Evolutionary conservation across 1,139 yeast species (phyloP).

Genomic region (Scheffersomyces illinoinensis): DNA sequence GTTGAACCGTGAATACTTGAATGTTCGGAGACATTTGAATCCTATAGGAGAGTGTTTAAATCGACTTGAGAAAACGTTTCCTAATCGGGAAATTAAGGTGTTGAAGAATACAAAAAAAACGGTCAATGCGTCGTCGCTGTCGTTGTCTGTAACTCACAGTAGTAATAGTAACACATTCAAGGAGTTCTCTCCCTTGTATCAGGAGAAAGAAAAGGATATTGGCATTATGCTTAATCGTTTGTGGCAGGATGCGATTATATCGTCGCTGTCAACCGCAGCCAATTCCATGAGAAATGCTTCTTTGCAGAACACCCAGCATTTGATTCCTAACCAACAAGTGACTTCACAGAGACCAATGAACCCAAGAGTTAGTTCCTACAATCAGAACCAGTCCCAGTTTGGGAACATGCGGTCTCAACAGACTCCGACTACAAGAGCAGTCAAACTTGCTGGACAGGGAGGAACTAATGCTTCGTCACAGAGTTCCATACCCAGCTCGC

Average conservation of each 20-base stretch:
- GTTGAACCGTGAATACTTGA: slow-evolving; percentile 70
- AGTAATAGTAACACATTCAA: slow-evolving; percentile 33
- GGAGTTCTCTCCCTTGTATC: slow-evolving; percentile 35
- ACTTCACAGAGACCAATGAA: slow-evolving; percentile 22
- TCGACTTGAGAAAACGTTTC: slow-evolving; percentile 33
- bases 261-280: slow-evolving; percentile 7
- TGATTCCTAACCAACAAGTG: slow-evolving; percentile 7
- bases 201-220: slow-evolving; percentile 35
- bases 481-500: slow-evolving; percentile 1
- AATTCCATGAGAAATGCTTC: background rate
- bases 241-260: slow-evolving; percentile 43
- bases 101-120: background rate
- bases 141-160: background rate
- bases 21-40: slow-evolving; percentile 65
- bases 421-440: slow-evolving; percentile 41
- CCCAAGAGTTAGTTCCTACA: slow-evolving; percentile 28
- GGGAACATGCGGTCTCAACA: slow-evolving; percentile 21
- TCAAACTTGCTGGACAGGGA: slow-evolving; percentile 28
- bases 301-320: slow-evolving; percentile 6
- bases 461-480: slow-evolving; percentile 10
- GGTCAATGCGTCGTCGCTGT: background rate
- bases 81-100: background rate
- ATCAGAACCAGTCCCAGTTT: slow-evolving; percentile 15
- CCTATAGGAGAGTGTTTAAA: slow-evolving; percentile 67
- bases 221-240: slow-evolving; percentile 26